Percentiles rank a stretch among this genome's conserved stretches.
These are phyloP conservation scores for Lophium mytilinum DNA, from an alignment of 495 filamentous ascomycete genomes.

Conservation along the genomic window DNA sequence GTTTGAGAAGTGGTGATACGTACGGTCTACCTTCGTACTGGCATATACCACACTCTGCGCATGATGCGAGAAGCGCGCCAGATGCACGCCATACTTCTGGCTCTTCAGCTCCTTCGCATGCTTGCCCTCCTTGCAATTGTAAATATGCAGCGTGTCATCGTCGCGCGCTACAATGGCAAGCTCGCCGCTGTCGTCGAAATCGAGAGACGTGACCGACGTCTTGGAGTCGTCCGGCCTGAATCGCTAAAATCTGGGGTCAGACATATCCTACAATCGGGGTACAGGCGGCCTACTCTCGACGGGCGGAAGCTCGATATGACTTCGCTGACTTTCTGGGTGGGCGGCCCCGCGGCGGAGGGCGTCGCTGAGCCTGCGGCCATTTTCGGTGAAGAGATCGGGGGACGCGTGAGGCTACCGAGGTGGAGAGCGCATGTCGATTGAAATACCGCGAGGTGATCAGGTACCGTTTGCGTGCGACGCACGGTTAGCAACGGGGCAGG, in stretches of 20 bases:
- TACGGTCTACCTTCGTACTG: slow-evolving; percentile 86
- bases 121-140: slow-evolving; percentile 82
- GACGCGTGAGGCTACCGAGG: not conserved
- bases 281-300: slow-evolving; percentile 17
- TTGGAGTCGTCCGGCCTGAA: slow-evolving; percentile 40
- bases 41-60: slow-evolving; percentile 85
- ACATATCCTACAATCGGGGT: not conserved
- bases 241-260: slow-evolving; percentile 13
- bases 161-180: slow-evolving; percentile 76
- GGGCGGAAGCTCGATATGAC: slow-evolving; percentile 33
- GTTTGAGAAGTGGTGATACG: not conserved
- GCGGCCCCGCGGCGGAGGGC: slow-evolving; percentile 9
- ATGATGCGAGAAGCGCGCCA: slow-evolving; percentile 89
- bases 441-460: not conserved
- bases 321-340: slow-evolving; percentile 30
- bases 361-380: slow-evolving; percentile 10
- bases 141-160: slow-evolving; percentile 92
- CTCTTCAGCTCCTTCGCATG: slow-evolving; percentile 74
- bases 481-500: too few relatives aligned
- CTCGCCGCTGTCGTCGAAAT: slow-evolving; percentile 93
- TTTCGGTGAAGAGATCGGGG: slow-evolving; percentile 3
- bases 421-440: not conserved
- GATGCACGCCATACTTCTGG: slow-evolving; percentile 91
- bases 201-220: slow-evolving; percentile 64
- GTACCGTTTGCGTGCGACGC: too few relatives aligned